Evolutionary conservation across 352 stramenopile genomes (phyloP).

Genomic region (Phytophthora sojae): DNA sequence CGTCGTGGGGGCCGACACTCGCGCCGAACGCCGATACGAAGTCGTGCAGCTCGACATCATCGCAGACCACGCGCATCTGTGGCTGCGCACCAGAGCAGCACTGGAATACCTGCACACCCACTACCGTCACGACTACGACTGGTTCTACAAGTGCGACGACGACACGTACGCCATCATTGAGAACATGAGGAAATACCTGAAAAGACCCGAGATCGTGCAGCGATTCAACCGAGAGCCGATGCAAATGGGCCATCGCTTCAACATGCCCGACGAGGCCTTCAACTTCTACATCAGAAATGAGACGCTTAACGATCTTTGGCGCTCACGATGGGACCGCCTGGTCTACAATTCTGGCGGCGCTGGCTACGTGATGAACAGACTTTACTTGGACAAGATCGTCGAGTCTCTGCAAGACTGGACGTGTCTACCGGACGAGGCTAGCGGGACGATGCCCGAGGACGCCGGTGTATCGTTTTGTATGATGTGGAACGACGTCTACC

Average conservation of each 20-base stretch:
- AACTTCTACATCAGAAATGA: constrained; percentile 73
- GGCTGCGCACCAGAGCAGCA: constrained; percentile 74
- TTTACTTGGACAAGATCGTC: constrained; percentile 74
- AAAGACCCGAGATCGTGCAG: constrained; percentile 67
- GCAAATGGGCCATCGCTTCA: constrained; percentile 82
- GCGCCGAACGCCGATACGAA: constrained; percentile 42
- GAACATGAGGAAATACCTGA: constrained; percentile 69
- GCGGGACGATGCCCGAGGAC: constrained; percentile 74
- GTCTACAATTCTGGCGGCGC: constrained; percentile 82
- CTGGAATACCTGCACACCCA: constrained; percentile 66
- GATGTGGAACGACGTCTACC: constrained; percentile 76
- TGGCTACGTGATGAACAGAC: constrained; percentile 76
- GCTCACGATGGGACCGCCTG: constrained; percentile 54
- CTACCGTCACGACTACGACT: constrained; percentile 81
- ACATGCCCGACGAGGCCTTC: constrained; percentile 54
- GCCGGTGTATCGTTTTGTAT: constrained; percentile 81
- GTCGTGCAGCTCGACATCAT: constrained; percentile 68
- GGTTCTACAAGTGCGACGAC: constrained; percentile 88
- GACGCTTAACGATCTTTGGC: constrained; percentile 47
- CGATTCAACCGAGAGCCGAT: constrained; percentile 59
- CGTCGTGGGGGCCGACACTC: constrained; percentile 39
- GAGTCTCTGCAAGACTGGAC: constrained; percentile 47
- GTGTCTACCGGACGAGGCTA: constrained; percentile 67
- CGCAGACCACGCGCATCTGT: constrained; percentile 77
- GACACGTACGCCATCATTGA: constrained; percentile 81